Conservation (phyloP, 371 early-diverging fungal genomes). For the Thermomucor indicae-seudaticae region DNA sequence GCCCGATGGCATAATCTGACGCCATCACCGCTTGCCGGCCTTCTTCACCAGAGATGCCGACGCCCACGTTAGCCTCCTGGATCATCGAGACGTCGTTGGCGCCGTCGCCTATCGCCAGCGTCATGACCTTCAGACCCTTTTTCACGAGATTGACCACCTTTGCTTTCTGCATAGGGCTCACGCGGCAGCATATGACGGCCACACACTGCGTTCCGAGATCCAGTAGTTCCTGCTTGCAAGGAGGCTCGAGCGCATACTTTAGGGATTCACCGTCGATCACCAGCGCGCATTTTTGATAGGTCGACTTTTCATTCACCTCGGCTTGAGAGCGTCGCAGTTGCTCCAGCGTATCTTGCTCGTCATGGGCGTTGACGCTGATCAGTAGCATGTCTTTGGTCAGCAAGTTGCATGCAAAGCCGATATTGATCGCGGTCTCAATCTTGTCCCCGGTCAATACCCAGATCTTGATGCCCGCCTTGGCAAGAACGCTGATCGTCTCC, state of each 20-base stretch:
- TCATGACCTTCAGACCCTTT: slow-evolving; percentile 67
- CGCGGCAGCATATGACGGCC: slow-evolving; percentile 86
- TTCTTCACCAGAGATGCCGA: slow-evolving; percentile 92
- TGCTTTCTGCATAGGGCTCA: slow-evolving; percentile 89
- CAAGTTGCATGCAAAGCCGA: slow-evolving; percentile 88
- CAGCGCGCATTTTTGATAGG: slow-evolving; percentile 55
- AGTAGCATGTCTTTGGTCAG: slow-evolving; percentile 61
- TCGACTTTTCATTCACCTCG: slow-evolving; percentile 26
- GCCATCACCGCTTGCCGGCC: slow-evolving; percentile 90
- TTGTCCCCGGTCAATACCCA: slow-evolving; percentile 99
- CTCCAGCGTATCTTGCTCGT: slow-evolving; percentile 60
- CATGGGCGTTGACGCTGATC: slow-evolving; percentile 65
- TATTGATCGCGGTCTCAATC: slow-evolving; percentile 97
- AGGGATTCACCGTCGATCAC: slow-evolving; percentile 93
- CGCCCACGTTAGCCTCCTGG: slow-evolving; percentile 85
- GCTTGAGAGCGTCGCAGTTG: slow-evolving; percentile 35
- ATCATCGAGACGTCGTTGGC: slow-evolving; percentile 96
- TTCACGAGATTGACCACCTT: slow-evolving; percentile 66
- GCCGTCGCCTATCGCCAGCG: slow-evolving; percentile 86
- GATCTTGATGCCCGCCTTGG: slow-evolving; percentile 89
- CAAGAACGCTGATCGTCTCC: slow-evolving; percentile 83
- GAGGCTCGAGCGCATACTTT: slow-evolving; percentile 69
- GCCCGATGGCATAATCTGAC: slow-evolving; percentile 85
- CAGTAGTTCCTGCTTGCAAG: slow-evolving; percentile 56
- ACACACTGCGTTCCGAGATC: slow-evolving; percentile 65